Evolutionary conservation across 768 basidiomycete genomes (phyloP), one percentile per base, ranked within the genome.

Genomic region (Pleurotus citrinopileatus): DNA sequence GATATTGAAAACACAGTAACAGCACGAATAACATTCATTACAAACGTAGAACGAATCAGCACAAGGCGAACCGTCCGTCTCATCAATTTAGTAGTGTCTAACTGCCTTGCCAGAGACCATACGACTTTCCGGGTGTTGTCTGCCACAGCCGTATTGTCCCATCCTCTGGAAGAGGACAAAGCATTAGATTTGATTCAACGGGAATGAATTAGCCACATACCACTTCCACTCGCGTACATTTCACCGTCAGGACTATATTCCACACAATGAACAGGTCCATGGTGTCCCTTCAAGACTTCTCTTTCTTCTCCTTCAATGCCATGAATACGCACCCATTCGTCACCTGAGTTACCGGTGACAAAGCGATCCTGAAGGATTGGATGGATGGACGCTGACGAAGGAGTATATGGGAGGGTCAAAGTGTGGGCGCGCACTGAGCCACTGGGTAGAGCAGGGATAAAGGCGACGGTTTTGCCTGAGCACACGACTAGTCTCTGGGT

Each of bases 261-360:
- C 43, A 96, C 88, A 52, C 91, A 92, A 62, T 96, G 94, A 15
- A 98, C 95, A 17, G 96, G 95, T 20, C 96, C 97, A 66, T 98
- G 97, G 64, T 98, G 97, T 3, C 96, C 96, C 69, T 97, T 96
- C 55, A 94, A 79, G 26, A 97, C 81, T 54, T 98, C 96, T 58
- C 82, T 73, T 73, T 99, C 95, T 67, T 88, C 86, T 1, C 96
- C 97, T 27, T 89, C 82, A 64, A 95, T 84, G 13, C 88, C 89
- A 66, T 98, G 94, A 26, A 98, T 84, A 29, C 96, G 80, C 42
- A 99, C 94, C 97, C 97, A 98, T 62, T 98, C 94, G 68, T 99
- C 97, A 12, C 80, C 82, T 47, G 81, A 77, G 60, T 86, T 91
- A 36, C 97, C 97, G 0, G 93, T 94, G 54, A 98, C 89, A 70